Conservation (phyloP, 192 early-diverging fungal species). For the Gonapodya sp. region DNA sequence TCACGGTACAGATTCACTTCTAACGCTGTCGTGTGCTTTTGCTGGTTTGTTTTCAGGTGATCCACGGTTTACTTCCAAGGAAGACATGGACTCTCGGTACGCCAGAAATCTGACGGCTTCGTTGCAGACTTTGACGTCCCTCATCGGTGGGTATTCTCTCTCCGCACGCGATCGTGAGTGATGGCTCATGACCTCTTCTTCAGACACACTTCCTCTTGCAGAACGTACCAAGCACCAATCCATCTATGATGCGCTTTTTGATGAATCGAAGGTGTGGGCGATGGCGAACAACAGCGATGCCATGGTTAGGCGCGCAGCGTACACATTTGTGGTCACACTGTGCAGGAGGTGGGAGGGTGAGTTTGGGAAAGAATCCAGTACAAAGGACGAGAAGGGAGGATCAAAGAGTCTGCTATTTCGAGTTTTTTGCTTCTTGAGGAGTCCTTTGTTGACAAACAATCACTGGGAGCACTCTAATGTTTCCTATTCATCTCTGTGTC, state of each 20-base stretch:
- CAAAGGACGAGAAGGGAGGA: no score
- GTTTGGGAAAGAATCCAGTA: slow-evolving; percentile 14
- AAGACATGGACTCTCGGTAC: slow-evolving; percentile 67
- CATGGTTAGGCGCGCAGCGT: slow-evolving; percentile 46
- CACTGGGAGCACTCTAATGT: no score
- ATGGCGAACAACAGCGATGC: slow-evolving; percentile 31
- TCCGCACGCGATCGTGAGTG: no score
- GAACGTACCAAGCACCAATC: slow-evolving; percentile 20
- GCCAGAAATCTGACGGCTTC: slow-evolving; percentile 52
- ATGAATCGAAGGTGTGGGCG: slow-evolving; percentile 46
- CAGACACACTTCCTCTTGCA: slow-evolving; percentile 12
- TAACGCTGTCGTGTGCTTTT: background rate
- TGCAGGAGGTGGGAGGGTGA: slow-evolving; percentile 32
- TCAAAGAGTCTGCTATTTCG: no score
- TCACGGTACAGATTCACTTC: no score
- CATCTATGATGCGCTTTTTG: slow-evolving; percentile 37
- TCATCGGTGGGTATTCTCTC: slow-evolving; percentile 30
- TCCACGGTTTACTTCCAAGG: slow-evolving; percentile 57
- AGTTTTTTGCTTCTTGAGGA: no score
- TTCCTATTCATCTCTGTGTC: slow-evolving; percentile 26
- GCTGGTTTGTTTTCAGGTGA: slow-evolving; percentile 36
- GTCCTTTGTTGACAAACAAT: no score
- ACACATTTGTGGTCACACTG: slow-evolving; percentile 44
- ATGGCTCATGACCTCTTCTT: no score
- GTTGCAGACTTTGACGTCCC: slow-evolving; percentile 41